phyloP scores from a whole-genome alignment of 768 basidiomycete species.

The Auriscalpium vulgare region DNA sequence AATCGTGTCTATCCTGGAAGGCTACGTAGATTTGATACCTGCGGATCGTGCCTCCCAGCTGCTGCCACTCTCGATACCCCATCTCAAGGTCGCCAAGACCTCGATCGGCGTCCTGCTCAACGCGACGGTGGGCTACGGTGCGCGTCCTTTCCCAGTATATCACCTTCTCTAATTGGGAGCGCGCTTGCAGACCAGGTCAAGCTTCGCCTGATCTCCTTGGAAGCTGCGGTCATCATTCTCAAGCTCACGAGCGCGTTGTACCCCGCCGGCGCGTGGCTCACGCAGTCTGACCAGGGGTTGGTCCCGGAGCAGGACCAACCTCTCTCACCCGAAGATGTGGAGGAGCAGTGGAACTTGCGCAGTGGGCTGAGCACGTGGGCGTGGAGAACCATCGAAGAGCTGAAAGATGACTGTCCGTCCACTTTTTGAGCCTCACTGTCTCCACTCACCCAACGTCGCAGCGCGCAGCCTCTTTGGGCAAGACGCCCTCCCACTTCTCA shows the following conservation, averaged over 20 bases:
- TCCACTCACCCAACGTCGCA: constrained; percentile 17
- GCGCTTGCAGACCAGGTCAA: constrained; percentile 56
- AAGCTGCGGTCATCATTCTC: constrained; percentile 61
- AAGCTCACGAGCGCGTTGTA: constrained; percentile 63
- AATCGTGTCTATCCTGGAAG: constrained; percentile 59
- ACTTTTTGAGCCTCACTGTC: background rate
- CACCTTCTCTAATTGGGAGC: background rate
- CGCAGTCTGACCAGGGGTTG: constrained; percentile 12
- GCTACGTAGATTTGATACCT: constrained; percentile 45
- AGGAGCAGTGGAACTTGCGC: constrained; percentile 61
- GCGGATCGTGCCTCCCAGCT: constrained; percentile 28
- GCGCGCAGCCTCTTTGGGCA: constrained; percentile 52
- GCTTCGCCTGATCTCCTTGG: constrained; percentile 56
- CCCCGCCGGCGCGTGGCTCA: constrained; percentile 62
- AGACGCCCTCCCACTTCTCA: constrained; percentile 56
- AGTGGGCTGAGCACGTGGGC: constrained; percentile 64
- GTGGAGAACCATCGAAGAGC: constrained; percentile 67
- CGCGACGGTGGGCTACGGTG: constrained; percentile 70
- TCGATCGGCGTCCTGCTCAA: constrained; percentile 76
- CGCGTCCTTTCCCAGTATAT: constrained; percentile 14
- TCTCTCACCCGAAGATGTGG: constrained; percentile 20
- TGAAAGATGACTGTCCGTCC: constrained; percentile 56
- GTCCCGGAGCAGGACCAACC: constrained; percentile 16
- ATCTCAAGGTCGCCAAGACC: constrained; percentile 70
- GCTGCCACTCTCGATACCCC: constrained; percentile 44